Evolutionary conservation across 768 basidiomycete species (phyloP), one percentile per base, ranked within the genome.

Genomic region (Mycena sanguinolenta): DNA sequence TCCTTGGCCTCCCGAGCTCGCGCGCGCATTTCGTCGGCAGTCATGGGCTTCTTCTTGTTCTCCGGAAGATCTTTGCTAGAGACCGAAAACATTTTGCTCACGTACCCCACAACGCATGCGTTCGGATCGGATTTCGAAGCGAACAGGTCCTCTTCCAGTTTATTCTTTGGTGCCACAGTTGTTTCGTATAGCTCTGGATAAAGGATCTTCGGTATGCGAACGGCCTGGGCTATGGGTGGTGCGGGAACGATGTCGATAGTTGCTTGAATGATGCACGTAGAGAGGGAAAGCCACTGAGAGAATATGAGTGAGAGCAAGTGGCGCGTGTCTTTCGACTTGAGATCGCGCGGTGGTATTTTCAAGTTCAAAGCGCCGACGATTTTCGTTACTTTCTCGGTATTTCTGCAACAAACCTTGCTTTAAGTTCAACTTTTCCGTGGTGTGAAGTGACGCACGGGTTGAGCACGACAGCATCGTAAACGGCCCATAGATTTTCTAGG

Each of bases 21-120:
- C 13, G 83, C 81, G 23, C 94, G 86, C 89, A 97, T 90, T 75
- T 97, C 94, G 39, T 97, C 95, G 0, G 94, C 92, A 0, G 92
- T 95, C 55, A 95, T 75, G 21, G 87, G 84, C 74, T 85, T 91
- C 76, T 90, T 90, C 81, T 94, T 95, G 79, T 93, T 91, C 77
- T 96, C 94, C 0, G 97, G 97, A 27, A 99, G 83, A 57, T 96
- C 93, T 64, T 88, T 88, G 25, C 80, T 82, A n/a, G 90, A 82
- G 0, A 98, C 92, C 1, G 96, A 96, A 76, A 99, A 98, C 97
- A 99, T 99, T 80, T 99, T 99, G 86, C 95, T 97, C 55, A 98
- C 93, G 79, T 96, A 98, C 8, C 92, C 97, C 19, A 91, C 89
- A 16, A 96, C 84, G 65, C 82, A 89, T 0, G 92, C 91, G 8